These are phyloP conservation scores for Balakata baccata DNA, from an alignment of 345 rosid genomes.

Conservation along the genomic window DNA sequence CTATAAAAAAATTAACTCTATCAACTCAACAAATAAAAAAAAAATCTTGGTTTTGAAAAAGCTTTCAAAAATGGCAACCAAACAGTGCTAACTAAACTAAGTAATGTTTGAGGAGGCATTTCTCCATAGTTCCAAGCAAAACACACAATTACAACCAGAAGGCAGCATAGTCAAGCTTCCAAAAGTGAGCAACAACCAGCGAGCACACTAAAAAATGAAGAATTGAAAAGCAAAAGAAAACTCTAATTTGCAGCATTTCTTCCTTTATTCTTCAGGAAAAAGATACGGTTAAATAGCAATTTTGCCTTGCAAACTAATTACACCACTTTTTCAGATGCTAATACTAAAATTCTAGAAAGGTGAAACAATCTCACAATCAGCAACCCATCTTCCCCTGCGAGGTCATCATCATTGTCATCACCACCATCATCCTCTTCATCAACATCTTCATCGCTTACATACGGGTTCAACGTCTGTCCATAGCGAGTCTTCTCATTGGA, in stretches of 20 bases:
- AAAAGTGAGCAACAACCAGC: no score
- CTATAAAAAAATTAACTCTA: background rate
- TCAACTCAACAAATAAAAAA: background rate
- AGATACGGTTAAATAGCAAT: background rate
- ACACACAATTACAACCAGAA: background rate
- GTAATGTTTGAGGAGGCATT: background rate
- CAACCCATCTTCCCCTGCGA: conserved; percentile 45
- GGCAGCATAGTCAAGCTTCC: background rate
- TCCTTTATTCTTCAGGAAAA: background rate
- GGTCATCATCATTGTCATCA: conserved; percentile 29
- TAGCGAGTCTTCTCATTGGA: conserved; percentile 58
- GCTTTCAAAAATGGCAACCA: background rate
- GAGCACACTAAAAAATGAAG: no score
- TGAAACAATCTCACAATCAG: conserved; percentile 44
- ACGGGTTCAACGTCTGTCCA: conserved; percentile 48
- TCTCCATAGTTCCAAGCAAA: background rate
- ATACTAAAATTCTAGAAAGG: background rate
- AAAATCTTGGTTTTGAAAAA: background rate
- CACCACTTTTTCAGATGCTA: no score
- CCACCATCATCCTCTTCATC: conserved; percentile 34
- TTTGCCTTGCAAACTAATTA: no score
- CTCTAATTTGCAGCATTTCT: background rate
- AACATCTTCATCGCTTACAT: conserved; percentile 44
- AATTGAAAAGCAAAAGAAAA: no score
- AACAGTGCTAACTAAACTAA: background rate